Percentiles rank a stretch among this genome's conserved stretches.
phyloP scores from a whole-genome alignment of 345 rosid species.

The Xanthoceras sorbifolium region DNA sequence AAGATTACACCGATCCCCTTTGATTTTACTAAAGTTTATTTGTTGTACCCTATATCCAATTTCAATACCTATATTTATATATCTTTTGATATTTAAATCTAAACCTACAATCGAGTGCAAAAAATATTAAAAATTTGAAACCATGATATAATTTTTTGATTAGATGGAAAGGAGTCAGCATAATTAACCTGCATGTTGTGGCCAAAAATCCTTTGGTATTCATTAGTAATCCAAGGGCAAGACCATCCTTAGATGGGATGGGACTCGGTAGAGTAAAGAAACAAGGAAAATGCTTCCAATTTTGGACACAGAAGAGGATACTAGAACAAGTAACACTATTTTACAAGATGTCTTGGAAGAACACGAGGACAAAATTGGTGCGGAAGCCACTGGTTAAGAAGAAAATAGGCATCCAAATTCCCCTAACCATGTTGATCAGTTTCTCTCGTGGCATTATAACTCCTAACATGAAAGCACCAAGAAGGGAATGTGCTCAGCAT shows the following conservation, averaged over 20 bases:
- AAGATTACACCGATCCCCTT: too few relatives aligned
- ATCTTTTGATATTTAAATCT: too few relatives aligned
- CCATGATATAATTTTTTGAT: too few relatives aligned
- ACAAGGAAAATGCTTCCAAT: constrained; percentile 38
- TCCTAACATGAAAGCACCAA: constrained; percentile 72
- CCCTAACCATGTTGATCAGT: constrained; percentile 34
- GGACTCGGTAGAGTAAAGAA: constrained; percentile 28
- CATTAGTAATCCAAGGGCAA: constrained; percentile 58
- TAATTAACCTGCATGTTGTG: constrained; percentile 40
- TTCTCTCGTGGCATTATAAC: constrained; percentile 52
- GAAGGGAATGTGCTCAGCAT: constrained; percentile 50
- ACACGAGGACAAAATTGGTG: constrained; percentile 25
- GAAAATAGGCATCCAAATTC: constrained; percentile 51
- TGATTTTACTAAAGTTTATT: too few relatives aligned
- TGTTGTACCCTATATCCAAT: too few relatives aligned
- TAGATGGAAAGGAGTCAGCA: too few relatives aligned
- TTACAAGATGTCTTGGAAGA: neutral
- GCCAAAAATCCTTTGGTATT: constrained; percentile 65
- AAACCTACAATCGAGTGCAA: too few relatives aligned
- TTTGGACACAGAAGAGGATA: constrained; percentile 32
- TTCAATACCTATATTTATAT: too few relatives aligned
- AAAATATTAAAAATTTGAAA: neutral
- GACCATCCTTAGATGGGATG: constrained; percentile 39
- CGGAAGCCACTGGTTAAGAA: constrained; percentile 47
- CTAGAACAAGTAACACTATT: constrained; percentile 19